phyloP scores from a whole-genome alignment of 2,329 filamentous ascomycete genomes.

The Moelleriella libera region DNA sequence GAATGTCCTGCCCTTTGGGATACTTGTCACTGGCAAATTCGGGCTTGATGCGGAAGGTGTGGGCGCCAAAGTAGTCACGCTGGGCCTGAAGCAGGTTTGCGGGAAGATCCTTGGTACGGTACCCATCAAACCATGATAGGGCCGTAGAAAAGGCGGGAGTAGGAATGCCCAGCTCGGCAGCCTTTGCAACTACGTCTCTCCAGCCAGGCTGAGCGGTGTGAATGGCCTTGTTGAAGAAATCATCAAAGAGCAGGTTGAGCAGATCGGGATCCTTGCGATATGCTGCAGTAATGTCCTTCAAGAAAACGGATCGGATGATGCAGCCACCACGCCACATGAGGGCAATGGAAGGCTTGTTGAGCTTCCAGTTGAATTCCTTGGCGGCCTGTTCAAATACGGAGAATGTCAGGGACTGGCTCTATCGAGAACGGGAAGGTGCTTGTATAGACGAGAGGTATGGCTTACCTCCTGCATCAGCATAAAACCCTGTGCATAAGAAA shows the following conservation, averaged over 20 bases:
- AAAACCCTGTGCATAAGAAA: conserved; percentile 98
- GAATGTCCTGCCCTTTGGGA: conserved; percentile 73
- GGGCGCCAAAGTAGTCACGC: conserved; percentile 97
- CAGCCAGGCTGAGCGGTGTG: conserved; percentile 88
- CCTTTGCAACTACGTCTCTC: conserved; percentile 84
- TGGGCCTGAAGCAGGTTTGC: conserved; percentile 98
- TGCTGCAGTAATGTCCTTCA: conserved; percentile 97
- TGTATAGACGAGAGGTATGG: neutral
- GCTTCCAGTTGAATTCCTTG: conserved; percentile 93
- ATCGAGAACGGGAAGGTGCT: neutral
- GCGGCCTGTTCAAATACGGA: conserved; percentile 50
- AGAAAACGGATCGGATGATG: conserved; percentile 99
- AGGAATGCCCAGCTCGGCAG: conserved; percentile 86
- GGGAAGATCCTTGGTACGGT: conserved; percentile 91
- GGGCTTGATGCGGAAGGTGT: conserved; percentile 82
- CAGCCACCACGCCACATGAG: conserved; percentile 99
- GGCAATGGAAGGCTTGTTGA: conserved; percentile 99
- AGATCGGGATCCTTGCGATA: conserved; percentile 92
- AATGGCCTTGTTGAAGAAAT: conserved; percentile 99
- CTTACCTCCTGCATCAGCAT: conserved; percentile 95
- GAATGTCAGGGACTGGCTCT: neutral
- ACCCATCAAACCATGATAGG: conserved; percentile 96
- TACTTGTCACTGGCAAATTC: conserved; percentile 66
- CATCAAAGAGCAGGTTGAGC: conserved; percentile 95
- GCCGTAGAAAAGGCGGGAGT: conserved; percentile 94